Evolutionary conservation across 2,329 filamentous ascomycete genomes (phyloP), one percentile per base, ranked within the genome.

Genomic region (Colletotrichum lentis): DNA sequence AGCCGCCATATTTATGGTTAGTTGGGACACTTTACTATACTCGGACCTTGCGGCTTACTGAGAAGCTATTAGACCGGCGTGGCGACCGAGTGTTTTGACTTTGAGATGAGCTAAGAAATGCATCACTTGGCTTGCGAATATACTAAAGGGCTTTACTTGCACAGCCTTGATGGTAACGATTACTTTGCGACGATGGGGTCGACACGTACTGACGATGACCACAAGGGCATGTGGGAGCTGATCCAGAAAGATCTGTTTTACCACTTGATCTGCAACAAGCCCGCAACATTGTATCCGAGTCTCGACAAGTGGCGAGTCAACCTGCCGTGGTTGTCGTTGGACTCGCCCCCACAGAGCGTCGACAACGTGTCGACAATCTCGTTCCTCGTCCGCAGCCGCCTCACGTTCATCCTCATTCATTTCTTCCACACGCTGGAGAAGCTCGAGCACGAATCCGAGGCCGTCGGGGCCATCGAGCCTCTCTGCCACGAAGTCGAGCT

Each of bases 201-300:
- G 1, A 35, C 64, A 1, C 37, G 41, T 8, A 67, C 58, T 0
- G 71, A 75, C 24, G 70, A 73, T 1, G 75, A 77, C 35, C 74
- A 76, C 6, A 71, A 72, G 37, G 73, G 73, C 0, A 76, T 77
- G 37, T 78, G 76, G 76, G 74, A 77, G 27, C 73, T 78, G 2
- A 73, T 78, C 1, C 75, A 78, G n/a, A 71, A 75, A 3, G 76
- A 78, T 24, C 69, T 76, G 8, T 78, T 75, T 62, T 76, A 74
- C 44, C 74, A 76, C 0, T 71, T 78, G 14, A 70, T 78, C 2
- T 70, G 75, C 47, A 74, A 78, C 44, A 77, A 74, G 3, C 75
- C 76, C 7, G 75, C 75, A 0, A 71, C 67, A 0, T 70, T 78
- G 6, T 73, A 73, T 0, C 72, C 73, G 22, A 61, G 52, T 18